phyloP scores from a whole-genome alignment of 257 asterid genomes.

The Przewalskia tangutica region DNA sequence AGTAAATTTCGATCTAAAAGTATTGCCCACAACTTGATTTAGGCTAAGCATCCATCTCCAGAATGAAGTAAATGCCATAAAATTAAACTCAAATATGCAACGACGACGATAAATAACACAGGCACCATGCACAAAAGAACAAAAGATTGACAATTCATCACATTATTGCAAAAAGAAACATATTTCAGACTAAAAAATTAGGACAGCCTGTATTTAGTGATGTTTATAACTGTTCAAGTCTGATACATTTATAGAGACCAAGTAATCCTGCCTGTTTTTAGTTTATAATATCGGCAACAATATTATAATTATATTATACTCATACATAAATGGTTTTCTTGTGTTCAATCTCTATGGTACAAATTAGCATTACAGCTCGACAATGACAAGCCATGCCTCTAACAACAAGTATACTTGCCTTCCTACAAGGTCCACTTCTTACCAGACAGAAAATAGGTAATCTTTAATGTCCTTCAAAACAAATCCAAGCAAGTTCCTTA shows the following conservation, averaged over 20 bases:
- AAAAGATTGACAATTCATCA: not conserved
- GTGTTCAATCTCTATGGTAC: not conserved
- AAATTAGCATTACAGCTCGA: not conserved
- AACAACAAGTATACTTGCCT: slow-evolving; percentile 2
- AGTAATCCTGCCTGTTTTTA: not conserved
- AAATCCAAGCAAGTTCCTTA: slow-evolving; percentile 10
- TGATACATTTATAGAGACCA: not conserved
- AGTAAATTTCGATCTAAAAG: not conserved
- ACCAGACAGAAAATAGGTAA: not conserved
- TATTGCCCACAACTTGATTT: not conserved
- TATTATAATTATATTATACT: not conserved
- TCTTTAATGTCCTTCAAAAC: slow-evolving; percentile 1
- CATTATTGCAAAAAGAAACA: not conserved
- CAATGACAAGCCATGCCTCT: not conserved
- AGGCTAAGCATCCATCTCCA: not conserved
- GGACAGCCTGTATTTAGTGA: not conserved
- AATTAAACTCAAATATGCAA: not conserved
- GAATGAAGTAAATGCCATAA: not conserved
- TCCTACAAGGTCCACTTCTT: not conserved
- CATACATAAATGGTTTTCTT: not conserved
- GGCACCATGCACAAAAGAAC: not conserved
- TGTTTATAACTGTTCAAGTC: not conserved
- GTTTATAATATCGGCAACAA: not conserved
- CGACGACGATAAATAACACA: not conserved
- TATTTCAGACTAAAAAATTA: not conserved